Base-by-base conservation (phyloP, 805 yeast species). In the Dipodascus albidus region DNA sequence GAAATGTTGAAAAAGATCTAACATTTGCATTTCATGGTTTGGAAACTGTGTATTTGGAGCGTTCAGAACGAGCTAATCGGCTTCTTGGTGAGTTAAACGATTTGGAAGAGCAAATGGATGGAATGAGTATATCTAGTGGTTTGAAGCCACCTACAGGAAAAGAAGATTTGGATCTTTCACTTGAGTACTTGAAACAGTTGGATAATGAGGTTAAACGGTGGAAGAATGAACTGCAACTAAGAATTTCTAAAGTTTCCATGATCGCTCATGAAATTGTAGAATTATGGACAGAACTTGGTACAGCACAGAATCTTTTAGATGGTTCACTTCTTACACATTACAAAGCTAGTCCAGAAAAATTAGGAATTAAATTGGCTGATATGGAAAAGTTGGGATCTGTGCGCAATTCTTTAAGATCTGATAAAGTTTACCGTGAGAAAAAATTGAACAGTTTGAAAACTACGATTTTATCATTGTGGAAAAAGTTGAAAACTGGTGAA, bases 381-480 rank as follows among this genome's bases (percentile, higher is more conserved):
- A 57, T 72, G 2, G 62, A 74, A 11, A 47, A 54, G 2, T 53
- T 67, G 21, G 54, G 55, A 22, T 42, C 17, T 20, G 24, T 52
- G 47, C 50, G 52, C 9, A 60, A 62, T 11, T 59, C 59, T 48
- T 66, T 70, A 17, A 61, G 67, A 49, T 70, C 66, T 50, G 75
- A 69, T 57, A 65, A 62, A 62, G 73, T 70, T 58, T 66, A 62
- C 53, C 62, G 62, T 33, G 55, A 23, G 19, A 58, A 57, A 6
- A 49, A 57, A 59, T 68, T 74, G 15, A 54, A 67, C 9, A 66
- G 70, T 31, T 55, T 69, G 3, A 55, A 62, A 1, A 33, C 57
- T 11, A 70, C 74, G 19, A 82, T 87, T 60, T 60, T 65, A 14
- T 60, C 60, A 3, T 66, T 85, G 33, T 84, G 90, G 89, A 63